Evolutionary conservation across 441 rosid genomes (phyloP).

Genomic region (Jatropha multifida): DNA sequence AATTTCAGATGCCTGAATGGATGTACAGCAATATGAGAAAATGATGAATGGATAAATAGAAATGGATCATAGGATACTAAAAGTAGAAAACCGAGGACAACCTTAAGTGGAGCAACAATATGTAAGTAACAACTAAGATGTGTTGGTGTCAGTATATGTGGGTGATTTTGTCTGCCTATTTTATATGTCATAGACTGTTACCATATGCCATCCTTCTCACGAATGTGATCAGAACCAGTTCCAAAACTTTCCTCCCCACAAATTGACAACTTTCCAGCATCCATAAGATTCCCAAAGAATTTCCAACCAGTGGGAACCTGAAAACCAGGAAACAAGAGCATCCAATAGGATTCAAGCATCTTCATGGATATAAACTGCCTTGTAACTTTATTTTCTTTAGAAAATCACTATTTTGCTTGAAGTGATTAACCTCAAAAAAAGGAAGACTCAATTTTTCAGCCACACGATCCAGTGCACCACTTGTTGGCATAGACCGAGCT

Average conservation of each 20-base stretch:
- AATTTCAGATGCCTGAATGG: not conserved
- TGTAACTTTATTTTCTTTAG: not conserved
- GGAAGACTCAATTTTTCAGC: conserved; percentile 82
- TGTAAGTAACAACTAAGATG: not conserved
- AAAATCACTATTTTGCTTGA: conserved; percentile 13
- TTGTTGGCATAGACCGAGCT: conserved; percentile 97
- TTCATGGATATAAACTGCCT: not conserved
- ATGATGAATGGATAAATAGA: not conserved
- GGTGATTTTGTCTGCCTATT: not conserved
- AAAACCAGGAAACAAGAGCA: conserved; percentile 20
- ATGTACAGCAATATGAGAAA: conserved; percentile 1
- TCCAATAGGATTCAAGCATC: conserved; percentile 23
- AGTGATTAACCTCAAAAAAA: conserved; percentile 70
- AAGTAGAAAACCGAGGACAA: not conserved
- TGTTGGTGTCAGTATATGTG: not conserved
- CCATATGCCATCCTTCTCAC: conserved; percentile 98
- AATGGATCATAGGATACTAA: not conserved
- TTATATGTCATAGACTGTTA: conserved; percentile 37
- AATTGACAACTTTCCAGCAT: conserved; percentile 85
- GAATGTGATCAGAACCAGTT: conserved; percentile 96
- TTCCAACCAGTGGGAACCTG: conserved; percentile 99
- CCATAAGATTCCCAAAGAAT: conserved; percentile 97
- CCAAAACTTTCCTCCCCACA: conserved; percentile 99
- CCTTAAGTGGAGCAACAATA: not conserved
- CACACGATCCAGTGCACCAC: conserved; percentile 95